Conservation (phyloP, 345 rosid genomes). For the Sisymbrium irio region DNA sequence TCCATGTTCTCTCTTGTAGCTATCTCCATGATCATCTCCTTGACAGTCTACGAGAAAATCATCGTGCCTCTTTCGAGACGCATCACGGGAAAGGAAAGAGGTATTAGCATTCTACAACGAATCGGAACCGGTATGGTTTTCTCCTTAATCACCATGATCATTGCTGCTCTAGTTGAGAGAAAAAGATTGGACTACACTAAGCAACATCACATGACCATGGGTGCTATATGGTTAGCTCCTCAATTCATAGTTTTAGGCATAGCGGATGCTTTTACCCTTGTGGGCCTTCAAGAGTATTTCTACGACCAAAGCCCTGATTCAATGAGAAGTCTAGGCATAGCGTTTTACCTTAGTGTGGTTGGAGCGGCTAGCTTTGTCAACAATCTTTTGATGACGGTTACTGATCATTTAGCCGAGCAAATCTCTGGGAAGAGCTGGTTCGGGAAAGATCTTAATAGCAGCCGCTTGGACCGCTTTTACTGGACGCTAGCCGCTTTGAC, state of each 20-base stretch:
- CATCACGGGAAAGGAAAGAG: slow-evolving; percentile 44
- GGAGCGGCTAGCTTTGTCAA: slow-evolving; percentile 74
- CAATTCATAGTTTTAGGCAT: slow-evolving; percentile 46
- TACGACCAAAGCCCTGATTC: slow-evolving; percentile 72
- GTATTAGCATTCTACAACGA: slow-evolving; percentile 49
- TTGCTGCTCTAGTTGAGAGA: slow-evolving; percentile 47
- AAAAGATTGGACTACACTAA: slow-evolving; percentile 36
- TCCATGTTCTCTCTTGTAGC: slow-evolving; percentile 39
- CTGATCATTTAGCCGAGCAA: slow-evolving; percentile 46
- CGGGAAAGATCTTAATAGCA: slow-evolving; percentile 74
- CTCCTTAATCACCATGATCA: slow-evolving; percentile 36
- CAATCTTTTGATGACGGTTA: slow-evolving; percentile 60
- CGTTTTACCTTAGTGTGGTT: slow-evolving; percentile 52
- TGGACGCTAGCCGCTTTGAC: slow-evolving; percentile 62
- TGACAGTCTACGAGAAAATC: slow-evolving; percentile 47
- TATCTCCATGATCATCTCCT: slow-evolving; percentile 40
- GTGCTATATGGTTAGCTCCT: slow-evolving; percentile 50
- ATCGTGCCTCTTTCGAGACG: slow-evolving; percentile 42
- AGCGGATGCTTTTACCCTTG: slow-evolving; percentile 55
- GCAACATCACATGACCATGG: slow-evolving; percentile 30
- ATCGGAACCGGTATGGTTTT: slow-evolving; percentile 52
- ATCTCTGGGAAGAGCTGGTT: slow-evolving; percentile 59
- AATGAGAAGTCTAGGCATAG: slow-evolving; percentile 62
- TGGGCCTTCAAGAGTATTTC: slow-evolving; percentile 67
- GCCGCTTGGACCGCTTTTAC: slow-evolving; percentile 75